A percentile compares a stretch with the other conserved stretches of the same genome.
phyloP scores from a whole-genome alignment of 371 early-diverging fungal genomes.

The Catenaria anguillulae region DNA sequence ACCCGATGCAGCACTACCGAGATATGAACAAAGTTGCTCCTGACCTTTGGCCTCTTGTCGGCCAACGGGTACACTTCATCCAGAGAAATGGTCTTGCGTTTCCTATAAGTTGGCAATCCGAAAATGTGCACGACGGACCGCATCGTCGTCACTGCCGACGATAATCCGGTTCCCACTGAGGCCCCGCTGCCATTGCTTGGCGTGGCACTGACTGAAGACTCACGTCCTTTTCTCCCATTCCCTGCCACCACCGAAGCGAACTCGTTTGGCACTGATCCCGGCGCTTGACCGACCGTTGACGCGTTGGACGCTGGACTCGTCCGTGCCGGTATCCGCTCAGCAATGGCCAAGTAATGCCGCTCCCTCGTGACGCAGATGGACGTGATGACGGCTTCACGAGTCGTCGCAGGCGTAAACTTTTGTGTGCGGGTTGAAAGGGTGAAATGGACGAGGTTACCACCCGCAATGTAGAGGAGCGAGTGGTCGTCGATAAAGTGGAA shows the following conservation, averaged over 20 bases:
- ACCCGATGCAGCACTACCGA: too few relatives aligned
- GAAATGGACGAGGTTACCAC: slow-evolving; percentile 14
- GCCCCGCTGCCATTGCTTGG: too few relatives aligned
- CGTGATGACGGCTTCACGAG: slow-evolving; percentile 23
- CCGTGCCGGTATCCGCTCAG: too few relatives aligned
- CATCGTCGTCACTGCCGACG: too few relatives aligned
- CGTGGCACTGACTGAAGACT: too few relatives aligned
- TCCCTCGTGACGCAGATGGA: slow-evolving; percentile 21
- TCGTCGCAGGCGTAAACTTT: slow-evolving; percentile 29
- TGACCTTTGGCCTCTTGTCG: background rate
- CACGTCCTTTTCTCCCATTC: too few relatives aligned
- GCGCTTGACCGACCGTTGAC: background rate
- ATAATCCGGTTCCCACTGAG: too few relatives aligned
- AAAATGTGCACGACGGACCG: slow-evolving; percentile 10
- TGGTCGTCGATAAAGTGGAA: background rate
- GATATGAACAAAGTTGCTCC: too few relatives aligned
- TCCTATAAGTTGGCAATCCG: slow-evolving; percentile 4
- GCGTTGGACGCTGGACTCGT: background rate
- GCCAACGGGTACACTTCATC: background rate
- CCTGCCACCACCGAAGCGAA: too few relatives aligned
- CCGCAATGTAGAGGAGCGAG: background rate
- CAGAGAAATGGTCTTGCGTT: background rate
- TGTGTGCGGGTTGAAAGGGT: slow-evolving; percentile 29
- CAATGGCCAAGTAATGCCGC: slow-evolving; percentile 30
- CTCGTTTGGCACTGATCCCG: background rate